Base-by-base conservation (phyloP, 2,329 filamentous ascomycete genomes). In the Aureobasidium zeae region DNA sequence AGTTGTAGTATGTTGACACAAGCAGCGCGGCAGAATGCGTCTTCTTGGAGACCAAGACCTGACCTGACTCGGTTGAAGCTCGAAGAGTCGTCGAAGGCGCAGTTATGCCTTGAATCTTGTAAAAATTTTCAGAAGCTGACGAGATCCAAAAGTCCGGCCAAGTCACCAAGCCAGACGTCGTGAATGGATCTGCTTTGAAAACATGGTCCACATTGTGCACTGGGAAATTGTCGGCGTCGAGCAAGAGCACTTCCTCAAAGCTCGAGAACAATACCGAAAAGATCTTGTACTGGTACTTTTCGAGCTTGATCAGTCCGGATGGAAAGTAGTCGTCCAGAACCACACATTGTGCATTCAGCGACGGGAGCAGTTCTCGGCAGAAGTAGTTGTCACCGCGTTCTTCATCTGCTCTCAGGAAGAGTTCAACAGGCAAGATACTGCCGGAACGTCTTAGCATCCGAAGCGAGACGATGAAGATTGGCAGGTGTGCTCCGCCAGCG, bases 231-330 rank as follows among this genome's bases (percentile, higher is more conserved):
- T 72, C 69, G 2, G 66, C 67, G 46, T 72, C 70, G 10, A 72
- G 55, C 50, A 70, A 71, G 5, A 73, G 58, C 7, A 71, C 59
- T 21, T 69, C 59, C 47, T 69, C 63, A 43, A 72, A 73, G 1
- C 65, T 66, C 5, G 67, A 70, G 51, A 72, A 69, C 4, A 72
- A 57, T 51, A 72, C 64, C 1, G 68, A 64, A 19, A 72, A 63
- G 2, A 63, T 57, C 50, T 72, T 73, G 52, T 68, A 63, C 49
- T 72, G 69, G 52, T 68, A 72, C 15, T 63, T 61, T 12, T 57
- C 53, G 36, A 71, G 61, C 10, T 60, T 51, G 12, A 61, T 51
- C 5, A 53, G 30, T 22, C 44, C 44, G 12, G 47, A 43, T 15
- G 41, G 41, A 3, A 71, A 51, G 9, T 69, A 64, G 15, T 64